Evolutionary conservation across 164 flowering plant species (phyloP).

Genomic region (Liriodendron chinense): DNA sequence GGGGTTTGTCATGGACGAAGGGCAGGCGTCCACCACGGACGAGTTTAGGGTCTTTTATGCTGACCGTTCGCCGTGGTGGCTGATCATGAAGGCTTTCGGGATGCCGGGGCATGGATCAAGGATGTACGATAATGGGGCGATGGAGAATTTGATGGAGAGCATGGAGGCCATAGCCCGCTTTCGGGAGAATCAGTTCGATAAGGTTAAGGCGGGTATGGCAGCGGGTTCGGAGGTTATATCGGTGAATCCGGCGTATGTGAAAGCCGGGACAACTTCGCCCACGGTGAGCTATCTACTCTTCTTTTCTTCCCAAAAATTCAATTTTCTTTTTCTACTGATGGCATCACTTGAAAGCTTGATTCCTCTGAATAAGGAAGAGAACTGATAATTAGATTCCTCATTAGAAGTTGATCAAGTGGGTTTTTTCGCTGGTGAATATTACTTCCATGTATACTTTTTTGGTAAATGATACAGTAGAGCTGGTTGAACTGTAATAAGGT

Average conservation of each 20-base stretch:
- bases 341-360: neutral
- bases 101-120: slow-evolving; percentile 84
- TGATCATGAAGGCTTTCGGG: slow-evolving; percentile 65
- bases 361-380: neutral
- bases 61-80: slow-evolving; percentile 67
- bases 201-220: slow-evolving; percentile 73
- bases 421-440: neutral
- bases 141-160: slow-evolving; percentile 94
- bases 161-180: slow-evolving; percentile 60
- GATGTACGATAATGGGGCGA: slow-evolving; percentile 74
- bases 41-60: slow-evolving; percentile 83
- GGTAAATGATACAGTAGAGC: neutral
- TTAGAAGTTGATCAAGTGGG: neutral
- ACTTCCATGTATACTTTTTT: neutral
- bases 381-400: neutral
- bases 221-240: slow-evolving; percentile 75
- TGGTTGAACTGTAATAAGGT: neutral
- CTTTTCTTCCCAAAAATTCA: neutral
- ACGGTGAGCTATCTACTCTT: slow-evolving; percentile 32
- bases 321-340: neutral
- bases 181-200: slow-evolving; percentile 70
- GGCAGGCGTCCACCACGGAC: slow-evolving; percentile 67
- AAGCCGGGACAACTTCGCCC: slow-evolving; percentile 66
- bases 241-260: slow-evolving; percentile 78
- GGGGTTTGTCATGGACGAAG: slow-evolving; percentile 90